Percentiles rank a stretch among this genome's conserved stretches.
Evolutionary conservation across 352 stramenopile species (phyloP).

Genomic region (Pythium dissotocum): DNA sequence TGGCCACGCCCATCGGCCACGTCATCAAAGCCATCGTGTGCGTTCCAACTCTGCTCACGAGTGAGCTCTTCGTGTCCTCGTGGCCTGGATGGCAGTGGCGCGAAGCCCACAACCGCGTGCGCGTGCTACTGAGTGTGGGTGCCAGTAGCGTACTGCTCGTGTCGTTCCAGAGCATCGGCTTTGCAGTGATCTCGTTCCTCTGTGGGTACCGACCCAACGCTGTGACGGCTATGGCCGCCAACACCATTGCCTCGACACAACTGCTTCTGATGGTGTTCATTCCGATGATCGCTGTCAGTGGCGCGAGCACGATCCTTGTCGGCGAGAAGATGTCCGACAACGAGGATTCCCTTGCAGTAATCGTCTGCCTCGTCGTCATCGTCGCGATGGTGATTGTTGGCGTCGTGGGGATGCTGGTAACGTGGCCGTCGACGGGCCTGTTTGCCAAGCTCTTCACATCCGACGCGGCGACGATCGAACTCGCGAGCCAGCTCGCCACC

Average conservation of each 20-base stretch:
- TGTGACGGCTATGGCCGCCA: slow-evolving; percentile 48
- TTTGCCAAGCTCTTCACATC: slow-evolving; percentile 46
- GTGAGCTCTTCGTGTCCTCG: slow-evolving; percentile 26
- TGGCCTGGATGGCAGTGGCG: slow-evolving; percentile 34
- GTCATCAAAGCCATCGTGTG: slow-evolving; percentile 36
- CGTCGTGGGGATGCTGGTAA: slow-evolving; percentile 37
- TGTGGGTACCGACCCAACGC: slow-evolving; percentile 53
- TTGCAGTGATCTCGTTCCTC: slow-evolving; percentile 46
- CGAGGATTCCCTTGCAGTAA: slow-evolving; percentile 37
- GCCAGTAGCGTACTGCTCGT: slow-evolving; percentile 50
- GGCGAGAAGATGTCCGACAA: slow-evolving; percentile 53
- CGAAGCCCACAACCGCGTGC: slow-evolving; percentile 15
- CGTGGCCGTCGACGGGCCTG: slow-evolving; percentile 31
- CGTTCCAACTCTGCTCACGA: slow-evolving; percentile 31
- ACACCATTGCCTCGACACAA: slow-evolving; percentile 44
- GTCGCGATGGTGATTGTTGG: slow-evolving; percentile 14
- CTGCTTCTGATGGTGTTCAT: slow-evolving; percentile 49
- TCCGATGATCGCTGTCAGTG: slow-evolving; percentile 44
- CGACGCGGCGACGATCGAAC: slow-evolving; percentile 32
- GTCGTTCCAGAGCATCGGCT: slow-evolving; percentile 44
- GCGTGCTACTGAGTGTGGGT: slow-evolving; percentile 23
- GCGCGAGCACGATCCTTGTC: slow-evolving; percentile 50
- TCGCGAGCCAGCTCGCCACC: slow-evolving; percentile 35
- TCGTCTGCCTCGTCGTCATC: slow-evolving; percentile 17
- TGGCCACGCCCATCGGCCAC: slow-evolving; percentile 31